Evolutionary conservation across 2,329 filamentous ascomycete species (phyloP).

Genomic region (Colletotrichum falcatum): DNA sequence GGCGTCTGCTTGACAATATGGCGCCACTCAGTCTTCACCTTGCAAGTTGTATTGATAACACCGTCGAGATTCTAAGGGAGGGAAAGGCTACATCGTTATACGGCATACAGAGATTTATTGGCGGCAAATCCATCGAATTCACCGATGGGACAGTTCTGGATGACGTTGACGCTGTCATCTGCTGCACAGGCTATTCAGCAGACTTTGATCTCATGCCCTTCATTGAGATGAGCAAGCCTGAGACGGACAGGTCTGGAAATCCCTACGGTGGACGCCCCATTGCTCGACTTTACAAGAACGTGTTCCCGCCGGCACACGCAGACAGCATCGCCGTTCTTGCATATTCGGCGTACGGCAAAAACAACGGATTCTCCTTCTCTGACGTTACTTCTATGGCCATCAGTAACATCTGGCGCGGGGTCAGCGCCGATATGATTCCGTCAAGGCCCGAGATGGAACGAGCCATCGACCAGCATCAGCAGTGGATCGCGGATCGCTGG

Average conservation of each 20-base stretch:
- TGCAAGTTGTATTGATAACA: conserved; percentile 45
- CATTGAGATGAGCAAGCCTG: conserved; percentile 43
- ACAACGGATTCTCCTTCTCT: conserved; percentile 49
- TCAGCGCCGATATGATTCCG: conserved; percentile 46
- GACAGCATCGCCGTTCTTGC: conserved; percentile 52
- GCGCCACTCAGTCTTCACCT: conserved; percentile 43
- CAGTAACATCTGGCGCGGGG: conserved; percentile 53
- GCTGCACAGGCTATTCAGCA: conserved; percentile 47
- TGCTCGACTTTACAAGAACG: conserved; percentile 53
- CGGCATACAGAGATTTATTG: conserved; percentile 46
- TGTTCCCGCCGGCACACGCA: conserved; percentile 54
- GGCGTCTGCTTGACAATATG: conserved; percentile 43
- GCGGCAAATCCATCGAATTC: conserved; percentile 44
- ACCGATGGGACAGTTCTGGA: conserved; percentile 45
- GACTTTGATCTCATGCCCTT: conserved; percentile 44
- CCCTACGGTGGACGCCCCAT: conserved; percentile 48
- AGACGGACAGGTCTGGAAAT: conserved; percentile 25
- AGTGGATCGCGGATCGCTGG: conserved; percentile 46
- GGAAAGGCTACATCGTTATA: conserved; percentile 46
- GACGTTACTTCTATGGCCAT: conserved; percentile 56
- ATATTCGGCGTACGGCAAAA: conserved; percentile 47
- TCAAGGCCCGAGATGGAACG: conserved; percentile 46
- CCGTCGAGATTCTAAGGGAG: conserved; percentile 45
- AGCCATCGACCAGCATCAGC: conserved; percentile 45
- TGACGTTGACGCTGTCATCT: conserved; percentile 46